A percentile compares a stretch with the other conserved stretches of the same genome.
Conservation (phyloP, 2,329 filamentous ascomycete genomes). For the Talaromyces marneffei region DNA sequence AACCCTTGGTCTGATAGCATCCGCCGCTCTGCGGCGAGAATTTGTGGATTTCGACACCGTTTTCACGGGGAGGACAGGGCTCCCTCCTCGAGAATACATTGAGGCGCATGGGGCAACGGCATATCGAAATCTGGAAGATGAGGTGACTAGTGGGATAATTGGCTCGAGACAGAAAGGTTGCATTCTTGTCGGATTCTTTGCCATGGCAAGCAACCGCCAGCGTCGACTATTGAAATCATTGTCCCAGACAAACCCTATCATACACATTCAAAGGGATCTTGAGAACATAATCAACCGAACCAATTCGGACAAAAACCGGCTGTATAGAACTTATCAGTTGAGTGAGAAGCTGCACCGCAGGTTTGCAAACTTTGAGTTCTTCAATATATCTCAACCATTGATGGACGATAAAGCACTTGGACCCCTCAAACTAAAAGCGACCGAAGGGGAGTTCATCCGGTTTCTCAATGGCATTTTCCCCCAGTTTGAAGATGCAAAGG, state of each 20-base stretch:
- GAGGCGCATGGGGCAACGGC: constrained; percentile 56
- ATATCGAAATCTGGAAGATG: constrained; percentile 59
- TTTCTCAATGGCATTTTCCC: constrained; percentile 55
- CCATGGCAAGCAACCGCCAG: constrained; percentile 61
- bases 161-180: constrained; percentile 54
- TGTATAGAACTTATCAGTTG: constrained; percentile 53
- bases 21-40: constrained; percentile 61
- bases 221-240: constrained; percentile 54
- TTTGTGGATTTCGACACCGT: constrained; percentile 63
- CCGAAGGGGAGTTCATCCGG: constrained; percentile 64
- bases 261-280: constrained; percentile 63
- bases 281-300: constrained; percentile 52
- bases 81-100: constrained; percentile 59
- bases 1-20: constrained; percentile 68
- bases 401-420: constrained; percentile 16
- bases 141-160: constrained; percentile 57
- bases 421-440: constrained; percentile 60
- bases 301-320: constrained; percentile 55
- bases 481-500: constrained; percentile 51
- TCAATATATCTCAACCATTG: constrained; percentile 60
- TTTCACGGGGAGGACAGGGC: constrained; percentile 60
- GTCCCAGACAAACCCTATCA: constrained; percentile 60
- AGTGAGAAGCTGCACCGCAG: constrained; percentile 51
- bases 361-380: constrained; percentile 71
- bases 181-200: constrained; percentile 64